These are phyloP conservation scores for Trichosporon sp. DNA, from an alignment of 1,284 basidiomycete species.

Conservation along the genomic window DNA sequence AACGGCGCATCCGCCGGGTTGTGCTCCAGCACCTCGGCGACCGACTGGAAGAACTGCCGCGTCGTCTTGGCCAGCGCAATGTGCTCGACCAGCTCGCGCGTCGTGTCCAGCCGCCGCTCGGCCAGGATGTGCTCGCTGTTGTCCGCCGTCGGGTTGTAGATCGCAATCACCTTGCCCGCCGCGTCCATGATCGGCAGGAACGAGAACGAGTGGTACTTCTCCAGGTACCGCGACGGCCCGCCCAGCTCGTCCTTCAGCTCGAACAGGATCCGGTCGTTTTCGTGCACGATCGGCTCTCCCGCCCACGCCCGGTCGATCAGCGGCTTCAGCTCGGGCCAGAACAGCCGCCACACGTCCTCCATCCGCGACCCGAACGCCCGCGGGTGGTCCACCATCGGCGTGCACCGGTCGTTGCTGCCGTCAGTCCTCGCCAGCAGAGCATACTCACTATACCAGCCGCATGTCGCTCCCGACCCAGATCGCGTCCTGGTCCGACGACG, in stretches of 20 bases:
- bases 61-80: slow-evolving; percentile 24
- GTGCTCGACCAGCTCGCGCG: slow-evolving; percentile 34
- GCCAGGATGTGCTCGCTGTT: slow-evolving; percentile 32
- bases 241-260: neutral
- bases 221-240: slow-evolving; percentile 11
- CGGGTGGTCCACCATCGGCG: slow-evolving; percentile 30
- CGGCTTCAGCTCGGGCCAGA: slow-evolving; percentile 29
- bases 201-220: slow-evolving; percentile 38
- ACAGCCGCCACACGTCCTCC: slow-evolving; percentile 27
- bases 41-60: slow-evolving; percentile 27
- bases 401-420: slow-evolving; percentile 34
- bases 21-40: slow-evolving; percentile 28
- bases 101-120: slow-evolving; percentile 30
- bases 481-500: slow-evolving; percentile 16
- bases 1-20: slow-evolving; percentile 42
- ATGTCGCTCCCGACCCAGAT: slow-evolving; percentile 40
- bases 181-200: slow-evolving; percentile 34
- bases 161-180: slow-evolving; percentile 27
- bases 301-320: slow-evolving; percentile 16
- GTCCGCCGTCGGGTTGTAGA: slow-evolving; percentile 37
- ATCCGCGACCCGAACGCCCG: slow-evolving; percentile 29
- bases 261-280: slow-evolving; percentile 19
- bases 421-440: neutral
- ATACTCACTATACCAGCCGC: slow-evolving; percentile 28
- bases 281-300: slow-evolving; percentile 19